Base-by-base conservation (phyloP, 1,284 basidiomycete genomes). In the Cryptococcus amylolentus region DNA sequence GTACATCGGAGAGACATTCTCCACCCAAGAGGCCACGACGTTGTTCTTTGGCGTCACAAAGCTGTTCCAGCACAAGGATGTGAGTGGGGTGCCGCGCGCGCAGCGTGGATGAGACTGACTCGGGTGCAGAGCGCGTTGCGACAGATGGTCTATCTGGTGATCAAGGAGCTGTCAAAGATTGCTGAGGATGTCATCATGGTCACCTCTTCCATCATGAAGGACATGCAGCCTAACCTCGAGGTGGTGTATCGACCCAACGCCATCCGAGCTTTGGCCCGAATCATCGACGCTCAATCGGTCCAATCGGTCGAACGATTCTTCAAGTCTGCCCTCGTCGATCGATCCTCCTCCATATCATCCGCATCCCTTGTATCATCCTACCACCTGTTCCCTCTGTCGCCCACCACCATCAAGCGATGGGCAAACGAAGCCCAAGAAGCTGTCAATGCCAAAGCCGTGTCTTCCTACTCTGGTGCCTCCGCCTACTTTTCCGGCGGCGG, bases 111-210 rank as follows among this genome's bases (percentile, higher is more conserved):
- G 27, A 7, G 14, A 20, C 44, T 27, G 37, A 58, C 27, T 43
- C 16, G 23, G 46, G 26, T 58, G 5, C 72, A 96, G 93, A 89
- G 88, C 66, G 95, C 93, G 4, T 81, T 99, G 55, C 86, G 96
- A 63, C 96, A 99, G 80, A 95, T 95, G 83, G 95, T 98, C 43
- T 98, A 98, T 80, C 84, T 99, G 57, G 90, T 94, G 52, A 97
- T 99, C 82, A 99, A 98, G 81, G 96, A 99, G 79, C 84, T 99
- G 18, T 89, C 92, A 31, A 87, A 86, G 44, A 88, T 89, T n/a
- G 92, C 96, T 18, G 92, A 99, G 78, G 96, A 98, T 81, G 91
- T 98, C 40, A 97, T 99, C 71, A 99, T 99, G 93, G 94, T 98
- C 67, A 99, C 96, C 6, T 92, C 90, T 72, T 97, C 93, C 72